Evolutionary conservation across 768 basidiomycete genomes (phyloP).

Genomic region (Pleurotus eryngii): DNA sequence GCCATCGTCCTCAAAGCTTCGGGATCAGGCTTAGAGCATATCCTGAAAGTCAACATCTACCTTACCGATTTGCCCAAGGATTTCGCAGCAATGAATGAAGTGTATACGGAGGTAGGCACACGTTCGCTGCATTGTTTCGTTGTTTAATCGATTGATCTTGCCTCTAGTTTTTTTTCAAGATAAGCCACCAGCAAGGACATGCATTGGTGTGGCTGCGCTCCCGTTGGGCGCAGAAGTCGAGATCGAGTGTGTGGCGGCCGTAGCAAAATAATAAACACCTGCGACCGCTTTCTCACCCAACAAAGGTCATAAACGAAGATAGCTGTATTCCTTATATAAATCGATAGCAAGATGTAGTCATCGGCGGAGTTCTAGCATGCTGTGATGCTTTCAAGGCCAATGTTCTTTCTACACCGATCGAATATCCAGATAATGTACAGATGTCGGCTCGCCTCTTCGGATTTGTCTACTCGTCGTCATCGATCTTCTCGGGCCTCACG

Average conservation of each 20-base stretch:
- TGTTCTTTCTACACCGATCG: no score
- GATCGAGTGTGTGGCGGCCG: slow-evolving; percentile 58
- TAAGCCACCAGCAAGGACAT: slow-evolving; percentile 53
- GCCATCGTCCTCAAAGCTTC: slow-evolving; percentile 36
- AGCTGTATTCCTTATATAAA: no score
- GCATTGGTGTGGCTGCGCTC: slow-evolving; percentile 51
- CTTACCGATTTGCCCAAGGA: slow-evolving; percentile 33
- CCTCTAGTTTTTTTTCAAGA: slow-evolving; percentile 45
- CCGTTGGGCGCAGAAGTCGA: slow-evolving; percentile 55
- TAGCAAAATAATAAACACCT: slow-evolving; percentile 10
- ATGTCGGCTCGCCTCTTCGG: no score
- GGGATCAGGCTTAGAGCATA: slow-evolving; percentile 36
- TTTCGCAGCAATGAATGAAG: slow-evolving; percentile 36
- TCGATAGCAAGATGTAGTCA: no score
- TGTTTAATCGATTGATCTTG: no score
- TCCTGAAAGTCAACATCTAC: slow-evolving; percentile 41
- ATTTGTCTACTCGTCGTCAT: not conserved
- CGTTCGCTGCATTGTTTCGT: not conserved
- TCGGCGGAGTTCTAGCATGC: no score
- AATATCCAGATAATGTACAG: no score
- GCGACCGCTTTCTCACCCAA: no score
- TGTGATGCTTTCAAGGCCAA: no score
- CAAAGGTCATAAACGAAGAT: no score
- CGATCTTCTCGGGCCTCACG: slow-evolving; percentile 3
- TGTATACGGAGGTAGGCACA: slow-evolving; percentile 30